Evolutionary conservation across 2,329 filamentous ascomycete species (phyloP).

Genomic region (Orbilia javanica): DNA sequence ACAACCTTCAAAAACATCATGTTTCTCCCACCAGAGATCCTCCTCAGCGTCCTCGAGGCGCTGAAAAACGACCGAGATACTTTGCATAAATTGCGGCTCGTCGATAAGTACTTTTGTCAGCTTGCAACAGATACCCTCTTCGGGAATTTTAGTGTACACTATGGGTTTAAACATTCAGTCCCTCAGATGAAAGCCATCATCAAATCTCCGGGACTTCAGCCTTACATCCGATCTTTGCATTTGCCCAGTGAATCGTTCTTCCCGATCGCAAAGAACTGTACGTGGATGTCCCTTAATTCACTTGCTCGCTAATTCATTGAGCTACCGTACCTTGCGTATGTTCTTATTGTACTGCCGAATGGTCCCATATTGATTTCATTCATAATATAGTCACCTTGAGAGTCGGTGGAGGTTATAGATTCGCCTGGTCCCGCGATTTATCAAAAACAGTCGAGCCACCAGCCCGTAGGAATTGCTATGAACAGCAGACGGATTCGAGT

Average conservation of each 20-base stretch:
- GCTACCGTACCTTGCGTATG: too few species aligned
- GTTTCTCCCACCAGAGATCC: slow-evolving; percentile 15
- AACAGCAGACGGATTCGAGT: slow-evolving; percentile 1
- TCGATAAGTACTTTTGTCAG: slow-evolving; percentile 6
- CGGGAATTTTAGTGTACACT: neutral
- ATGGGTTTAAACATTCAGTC: slow-evolving; percentile 1
- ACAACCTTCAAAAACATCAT: neutral
- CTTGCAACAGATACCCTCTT: neutral
- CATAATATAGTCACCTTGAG: neutral
- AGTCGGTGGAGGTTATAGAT: neutral
- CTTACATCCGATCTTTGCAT: neutral
- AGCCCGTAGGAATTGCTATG: neutral
- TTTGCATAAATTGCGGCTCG: slow-evolving; percentile 1
- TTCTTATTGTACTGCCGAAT: neutral
- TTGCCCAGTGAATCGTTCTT: slow-evolving; percentile 6
- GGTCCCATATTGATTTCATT: neutral
- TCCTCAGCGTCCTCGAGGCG: neutral
- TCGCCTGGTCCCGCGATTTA: neutral
- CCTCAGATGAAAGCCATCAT: slow-evolving; percentile 6
- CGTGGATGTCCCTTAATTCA: neutral
- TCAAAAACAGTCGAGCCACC: neutral
- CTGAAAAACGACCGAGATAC: slow-evolving; percentile 1
- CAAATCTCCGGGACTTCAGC: neutral
- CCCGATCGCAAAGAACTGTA: slow-evolving; percentile 12
- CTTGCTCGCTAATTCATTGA: too few species aligned